phyloP scores from a whole-genome alignment of 257 asterid genomes.

The Craterostigma plantagineum region DNA sequence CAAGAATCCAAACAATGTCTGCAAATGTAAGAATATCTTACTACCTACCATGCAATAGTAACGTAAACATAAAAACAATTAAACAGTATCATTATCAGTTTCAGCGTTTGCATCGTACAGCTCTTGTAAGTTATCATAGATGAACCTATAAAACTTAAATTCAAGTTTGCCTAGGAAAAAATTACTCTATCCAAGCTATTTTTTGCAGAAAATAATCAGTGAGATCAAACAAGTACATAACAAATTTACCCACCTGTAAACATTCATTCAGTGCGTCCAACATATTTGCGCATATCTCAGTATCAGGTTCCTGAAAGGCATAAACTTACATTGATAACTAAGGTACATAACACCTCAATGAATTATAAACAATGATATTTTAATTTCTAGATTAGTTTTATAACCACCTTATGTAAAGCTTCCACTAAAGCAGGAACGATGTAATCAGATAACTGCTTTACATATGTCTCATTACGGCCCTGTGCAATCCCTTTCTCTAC shows the following conservation, averaged over 20 bases:
- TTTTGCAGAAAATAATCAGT: not conserved
- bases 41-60: too few relatives aligned
- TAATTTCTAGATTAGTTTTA: not conserved
- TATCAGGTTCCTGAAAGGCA: constrained; percentile 75
- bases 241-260: constrained; percentile 42
- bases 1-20: too few relatives aligned
- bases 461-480: constrained; percentile 51
- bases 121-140: too few relatives aligned
- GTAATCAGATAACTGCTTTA: constrained; percentile 65
- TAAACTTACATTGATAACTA: not conserved
- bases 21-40: too few relatives aligned
- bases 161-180: not conserved
- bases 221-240: not conserved
- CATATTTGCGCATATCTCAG: constrained; percentile 80
- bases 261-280: constrained; percentile 85
- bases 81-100: too few relatives aligned
- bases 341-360: too few relatives aligned
- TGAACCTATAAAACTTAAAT: too few relatives aligned
- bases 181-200: too few relatives aligned
- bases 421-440: constrained; percentile 69
- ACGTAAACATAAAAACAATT: too few relatives aligned
- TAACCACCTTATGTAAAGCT: constrained; percentile 65
- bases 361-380: too few relatives aligned
- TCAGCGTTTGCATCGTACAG: too few relatives aligned
- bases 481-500: constrained; percentile 79